Evolutionary conservation across 2,329 filamentous ascomycete genomes (phyloP).

Genomic region (Alternaria burnsii): DNA sequence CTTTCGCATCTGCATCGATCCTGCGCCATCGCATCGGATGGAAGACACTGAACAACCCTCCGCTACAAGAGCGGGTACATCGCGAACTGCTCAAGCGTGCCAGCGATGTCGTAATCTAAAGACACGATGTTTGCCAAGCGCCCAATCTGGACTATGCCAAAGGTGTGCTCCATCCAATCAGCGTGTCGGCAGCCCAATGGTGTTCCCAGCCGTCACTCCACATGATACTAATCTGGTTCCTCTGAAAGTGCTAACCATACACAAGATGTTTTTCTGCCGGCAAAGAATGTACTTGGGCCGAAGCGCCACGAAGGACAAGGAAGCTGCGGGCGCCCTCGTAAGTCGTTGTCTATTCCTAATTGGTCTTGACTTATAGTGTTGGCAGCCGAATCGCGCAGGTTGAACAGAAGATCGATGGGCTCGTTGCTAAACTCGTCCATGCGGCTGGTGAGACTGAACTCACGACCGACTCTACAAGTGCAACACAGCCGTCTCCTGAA

Average conservation of each 20-base stretch:
- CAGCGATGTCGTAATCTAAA: conserved; percentile 46
- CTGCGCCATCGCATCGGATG: conserved; percentile 28
- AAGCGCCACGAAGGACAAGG: conserved; percentile 37
- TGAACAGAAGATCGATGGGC: conserved; percentile 47
- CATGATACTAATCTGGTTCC: neutral
- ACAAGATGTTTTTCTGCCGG: conserved; percentile 36
- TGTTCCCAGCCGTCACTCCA: neutral
- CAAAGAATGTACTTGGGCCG: conserved; percentile 46
- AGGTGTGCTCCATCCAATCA: conserved; percentile 29
- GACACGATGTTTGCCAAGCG: conserved; percentile 45
- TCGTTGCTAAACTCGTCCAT: conserved; percentile 43
- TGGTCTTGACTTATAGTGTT: neutral
- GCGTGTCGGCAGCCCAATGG: neutral
- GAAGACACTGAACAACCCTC: conserved; percentile 31
- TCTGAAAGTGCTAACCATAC: conserved; percentile 4
- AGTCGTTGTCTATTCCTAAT: conserved; percentile 12
- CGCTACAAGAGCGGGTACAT: conserved; percentile 17
- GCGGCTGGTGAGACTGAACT: conserved; percentile 11
- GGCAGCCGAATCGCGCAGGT: conserved; percentile 47
- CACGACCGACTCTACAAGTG: neutral
- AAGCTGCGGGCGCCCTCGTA: conserved; percentile 46
- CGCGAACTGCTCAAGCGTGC: conserved; percentile 44
- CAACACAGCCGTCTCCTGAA: neutral
- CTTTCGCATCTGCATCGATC: neutral
- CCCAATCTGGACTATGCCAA: conserved; percentile 38